Evolutionary conservation across 2,329 filamentous ascomycete genomes (phyloP).

Genomic region (Chaetomium globosum): DNA sequence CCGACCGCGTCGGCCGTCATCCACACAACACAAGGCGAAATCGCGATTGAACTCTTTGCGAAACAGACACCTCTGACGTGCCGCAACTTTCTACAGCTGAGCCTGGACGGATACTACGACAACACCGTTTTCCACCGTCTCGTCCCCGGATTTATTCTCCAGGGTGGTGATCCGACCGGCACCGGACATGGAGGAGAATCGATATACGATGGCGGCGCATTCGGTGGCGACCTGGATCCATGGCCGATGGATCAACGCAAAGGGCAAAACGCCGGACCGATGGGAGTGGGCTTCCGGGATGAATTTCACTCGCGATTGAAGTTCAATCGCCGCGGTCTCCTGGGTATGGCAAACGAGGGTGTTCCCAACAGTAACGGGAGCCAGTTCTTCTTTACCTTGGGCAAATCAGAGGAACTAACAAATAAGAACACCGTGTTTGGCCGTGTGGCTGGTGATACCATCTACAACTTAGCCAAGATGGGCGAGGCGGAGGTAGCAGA

Average conservation of each 20-base stretch:
- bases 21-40: constrained; percentile 85
- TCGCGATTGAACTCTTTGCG: constrained; percentile 90
- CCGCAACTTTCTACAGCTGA: constrained; percentile 94
- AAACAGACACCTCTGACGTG: constrained; percentile 89
- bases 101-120: constrained; percentile 93
- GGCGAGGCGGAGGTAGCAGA: constrained; percentile 82
- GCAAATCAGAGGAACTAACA: constrained; percentile 79
- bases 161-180: constrained; percentile 92
- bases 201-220: constrained; percentile 84
- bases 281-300: constrained; percentile 69
- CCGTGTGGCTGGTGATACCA: constrained; percentile 86
- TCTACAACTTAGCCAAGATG: constrained; percentile 95
- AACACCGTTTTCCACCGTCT: constrained; percentile 92
- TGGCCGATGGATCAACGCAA: constrained; percentile 68
- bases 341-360: constrained; percentile 96
- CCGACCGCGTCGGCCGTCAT: constrained; percentile 90
- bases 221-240: constrained; percentile 71
- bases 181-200: constrained; percentile 90
- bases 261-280: constrained; percentile 62
- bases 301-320: constrained; percentile 91
- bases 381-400: constrained; percentile 96
- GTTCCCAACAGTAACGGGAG: constrained; percentile 79
- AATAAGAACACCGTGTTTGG: constrained; percentile 94
- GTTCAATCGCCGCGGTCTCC: constrained; percentile 84
- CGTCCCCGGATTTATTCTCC: constrained; percentile 87